Evolutionary conservation across 2,329 filamentous ascomycete species (phyloP), one percentile per base, ranked within the genome.

Genomic region (Diaporthe sp.): DNA sequence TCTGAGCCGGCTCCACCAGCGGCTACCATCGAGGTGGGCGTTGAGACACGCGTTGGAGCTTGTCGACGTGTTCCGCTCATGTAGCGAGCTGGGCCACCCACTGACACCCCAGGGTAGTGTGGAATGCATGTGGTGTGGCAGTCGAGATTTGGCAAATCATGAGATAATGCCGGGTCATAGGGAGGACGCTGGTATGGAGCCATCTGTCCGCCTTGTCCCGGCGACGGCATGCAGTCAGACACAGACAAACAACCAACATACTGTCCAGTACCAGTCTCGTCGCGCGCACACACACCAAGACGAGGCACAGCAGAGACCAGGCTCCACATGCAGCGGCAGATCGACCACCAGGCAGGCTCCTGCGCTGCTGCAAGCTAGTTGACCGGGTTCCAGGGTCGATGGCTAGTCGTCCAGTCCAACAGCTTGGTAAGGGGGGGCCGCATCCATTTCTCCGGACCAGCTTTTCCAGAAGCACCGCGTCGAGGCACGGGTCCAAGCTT

Each of bases 301-400:
- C 63, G 50, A 39, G 63, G 47, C 63, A 68, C 63, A 68, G 15
- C 44, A 66, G 63, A 63, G 32, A 27, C 63, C 44, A 19, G 47
- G 63, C 63, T 50, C 63, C 63, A 68, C 63, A 25, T 25, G 58
- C 32, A 63, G 58, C 68, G 39, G 72, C 72, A 71, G 68, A 71
- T 71, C 58, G 72, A 71, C 68, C 71, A 59, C 59, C 71, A 56
- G 65, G 58, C 53, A 68, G 70, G 53, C 72, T 59, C 50, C n/a
- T 47, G 53, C 37, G 51, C 44, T 51, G 63, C 63, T 68, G 63
- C 63, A 53, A 53, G 63, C 63, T 68, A 68, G 47, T 39, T 68
- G 63, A 68, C 63, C 47, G 25, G 44, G 68, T 71, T 55, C 56
- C 44, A 44, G 72, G 56, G 22, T 59, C 53, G 19, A 13, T 39